Evolutionary conservation across 257 asterid genomes (phyloP), one percentile per base, ranked within the genome.

Genomic region (Solanum infundibuliforme): DNA sequence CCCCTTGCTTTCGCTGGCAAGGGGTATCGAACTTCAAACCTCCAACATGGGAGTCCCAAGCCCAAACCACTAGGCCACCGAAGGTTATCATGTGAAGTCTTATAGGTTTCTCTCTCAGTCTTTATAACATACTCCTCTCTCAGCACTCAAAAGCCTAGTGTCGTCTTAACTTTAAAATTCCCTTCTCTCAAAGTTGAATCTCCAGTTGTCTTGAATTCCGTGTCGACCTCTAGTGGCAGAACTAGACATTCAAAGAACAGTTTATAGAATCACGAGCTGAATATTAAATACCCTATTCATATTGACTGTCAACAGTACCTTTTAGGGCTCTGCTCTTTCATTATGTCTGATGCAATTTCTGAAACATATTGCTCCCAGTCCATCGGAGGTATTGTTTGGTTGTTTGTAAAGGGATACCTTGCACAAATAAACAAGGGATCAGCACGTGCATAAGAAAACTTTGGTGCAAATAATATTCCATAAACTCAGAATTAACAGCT

Each of bases 311-410:
- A 58, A 83, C 35, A 88, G 87, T 90, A 97, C 99, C 99, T 87
- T 94, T 96, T 97, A 46, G 99, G 99, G 90, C 95, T 95, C 90
- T 97, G 99, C 93, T 97, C 99, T 90, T 95, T 96, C 89, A 97
- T 91, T 83, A 97, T 96, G 94, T 94, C 96, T 89, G 96, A 92
- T 52, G 98, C 98, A 83, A 97, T 95, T 90, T 95, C 96, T 84
- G 98, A 90, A 88, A 97, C 93, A 89, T 94, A 97, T 92, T 95
- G 96, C 91, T 97, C 99, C 99, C 99, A 97, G 87, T 97, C 98
- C 99, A 95, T 97, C 9, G 95, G 95, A 41, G 98, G 93, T 90
- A 95, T 95, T 18, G 91, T 92, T 90, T 95, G 99, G 90, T 92
- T 95, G 87, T 84, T 86, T 48, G 94, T 87, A 86, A 96, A 97